These are phyloP conservation scores for Camellia lanceoleosa DNA, from an alignment of 148 eudicot genomes.

Conservation along the genomic window DNA sequence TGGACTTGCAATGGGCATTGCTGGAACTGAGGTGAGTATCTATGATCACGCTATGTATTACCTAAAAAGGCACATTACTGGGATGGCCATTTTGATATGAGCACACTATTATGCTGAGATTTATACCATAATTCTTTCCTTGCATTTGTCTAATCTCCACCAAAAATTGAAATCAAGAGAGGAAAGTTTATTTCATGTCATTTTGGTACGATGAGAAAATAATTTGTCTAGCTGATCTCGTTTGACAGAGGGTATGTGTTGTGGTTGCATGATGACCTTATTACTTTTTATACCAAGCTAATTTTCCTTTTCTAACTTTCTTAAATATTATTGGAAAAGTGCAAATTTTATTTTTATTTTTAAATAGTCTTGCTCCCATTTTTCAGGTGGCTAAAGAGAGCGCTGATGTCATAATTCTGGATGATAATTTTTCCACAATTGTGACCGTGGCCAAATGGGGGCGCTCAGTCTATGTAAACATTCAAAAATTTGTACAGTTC, in stretches of 20 bases:
- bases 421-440: slow-evolving; percentile 96
- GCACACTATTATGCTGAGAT: background rate
- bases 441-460: slow-evolving; percentile 99
- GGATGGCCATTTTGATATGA: background rate
- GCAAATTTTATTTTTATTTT: background rate
- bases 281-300: background rate
- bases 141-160: background rate
- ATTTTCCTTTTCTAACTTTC: background rate
- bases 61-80: background rate
- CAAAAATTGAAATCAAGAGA: background rate
- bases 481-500: slow-evolving; percentile 96
- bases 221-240: background rate
- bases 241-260: background rate
- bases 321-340: background rate
- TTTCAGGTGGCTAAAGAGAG: slow-evolving; percentile 96
- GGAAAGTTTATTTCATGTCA: background rate
- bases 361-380: background rate
- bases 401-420: slow-evolving; percentile 95
- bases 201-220: background rate
- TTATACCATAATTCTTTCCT: slow-evolving; percentile 1
- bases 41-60: background rate
- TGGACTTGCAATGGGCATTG: slow-evolving; percentile 99
- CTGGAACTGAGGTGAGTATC: slow-evolving; percentile 87
- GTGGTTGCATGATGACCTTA: background rate
- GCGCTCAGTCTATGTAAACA: slow-evolving; percentile 90